Base-by-base conservation (phyloP, 2,329 filamentous ascomycete genomes). In the Ophiostoma montium region DNA sequence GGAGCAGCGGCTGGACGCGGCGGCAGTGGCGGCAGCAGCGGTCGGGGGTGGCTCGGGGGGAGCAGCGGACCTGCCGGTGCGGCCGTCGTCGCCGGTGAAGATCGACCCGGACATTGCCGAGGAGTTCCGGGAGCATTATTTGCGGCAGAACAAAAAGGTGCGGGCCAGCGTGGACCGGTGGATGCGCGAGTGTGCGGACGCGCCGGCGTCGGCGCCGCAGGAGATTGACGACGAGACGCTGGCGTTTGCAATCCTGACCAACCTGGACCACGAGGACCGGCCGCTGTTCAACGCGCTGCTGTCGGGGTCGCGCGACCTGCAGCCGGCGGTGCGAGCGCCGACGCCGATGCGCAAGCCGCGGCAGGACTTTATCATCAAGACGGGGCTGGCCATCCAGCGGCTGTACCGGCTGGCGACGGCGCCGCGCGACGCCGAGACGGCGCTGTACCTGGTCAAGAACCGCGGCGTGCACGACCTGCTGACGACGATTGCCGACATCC, bases 211-310 rank as follows among this genome's bases (percentile, higher is more conserved):
- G 47, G 82, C 86, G 2, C 88, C 88, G 0, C 82, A 89, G 53
- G 90, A 95, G 51, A 84, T 95, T 6, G 90, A 95, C 58, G 89
- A 95, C 54, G 90, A 95, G 65, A 96, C 90, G 0, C 69, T 96
- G 33, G 84, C 84, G 2, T 95, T 96, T 66, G 89, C 90, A 48
- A 94, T 96, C 63, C 70, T 95, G 52, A 96, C 90, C 10, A 89
- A 87, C 60, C 73, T 96, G 12, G 79, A 84, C 47, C 69, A 78
- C 2, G 76, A 84, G 38, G 80, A 94, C 56, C 77, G 86, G 18
- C 84, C 84, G 0, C 76, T 84, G 46, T 95, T 94, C 67, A 89
- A 87, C 57, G 82, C 86, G 10, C 69, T 96, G 13, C 70, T 95
- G 39, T 79, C 70, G 1, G 78, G 77, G 6, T 69, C 75, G 0